These are phyloP conservation scores for Wickerhamomyces queroliae DNA, from an alignment of 805 yeast species.

Conservation along the genomic window DNA sequence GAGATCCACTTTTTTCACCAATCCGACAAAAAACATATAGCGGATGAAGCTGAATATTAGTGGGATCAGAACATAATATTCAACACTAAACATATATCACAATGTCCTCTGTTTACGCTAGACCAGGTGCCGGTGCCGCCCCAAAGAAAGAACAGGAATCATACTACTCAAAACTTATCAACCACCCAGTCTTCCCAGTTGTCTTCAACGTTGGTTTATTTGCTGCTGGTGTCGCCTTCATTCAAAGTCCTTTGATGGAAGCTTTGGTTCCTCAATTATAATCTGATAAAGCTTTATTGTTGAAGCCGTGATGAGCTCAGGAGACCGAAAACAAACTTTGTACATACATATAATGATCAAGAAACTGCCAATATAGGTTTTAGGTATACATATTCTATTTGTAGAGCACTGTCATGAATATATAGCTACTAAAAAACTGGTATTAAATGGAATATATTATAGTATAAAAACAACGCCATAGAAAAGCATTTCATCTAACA, in stretches of 20 bases:
- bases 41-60: not conserved
- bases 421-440: not conserved
- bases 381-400: too few species aligned
- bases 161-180: slow-evolving; percentile 44
- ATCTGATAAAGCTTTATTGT: not conserved
- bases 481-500: too few species aligned
- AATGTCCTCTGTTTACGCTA: slow-evolving; percentile 13
- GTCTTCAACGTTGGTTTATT: slow-evolving; percentile 59
- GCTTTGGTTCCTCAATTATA: slow-evolving; percentile 69
- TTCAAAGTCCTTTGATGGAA: slow-evolving; percentile 77
- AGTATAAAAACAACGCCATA: too few species aligned
- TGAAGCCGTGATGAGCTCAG: too few species aligned
- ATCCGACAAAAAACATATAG: too few species aligned
- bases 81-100: not conserved
- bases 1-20: too few species aligned
- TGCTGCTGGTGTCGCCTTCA: slow-evolving; percentile 66
- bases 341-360: too few species aligned
- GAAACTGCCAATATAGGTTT: too few species aligned
- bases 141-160: slow-evolving; percentile 21
- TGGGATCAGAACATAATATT: not conserved
- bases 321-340: too few species aligned
- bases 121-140: slow-evolving; percentile 16
- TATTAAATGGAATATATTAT: too few species aligned
- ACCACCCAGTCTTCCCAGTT: slow-evolving; percentile 61
- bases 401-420: too few species aligned